Evolutionary conservation across 2,329 filamentous ascomycete genomes (phyloP).

Genomic region (Cladosporium oxysporum): DNA sequence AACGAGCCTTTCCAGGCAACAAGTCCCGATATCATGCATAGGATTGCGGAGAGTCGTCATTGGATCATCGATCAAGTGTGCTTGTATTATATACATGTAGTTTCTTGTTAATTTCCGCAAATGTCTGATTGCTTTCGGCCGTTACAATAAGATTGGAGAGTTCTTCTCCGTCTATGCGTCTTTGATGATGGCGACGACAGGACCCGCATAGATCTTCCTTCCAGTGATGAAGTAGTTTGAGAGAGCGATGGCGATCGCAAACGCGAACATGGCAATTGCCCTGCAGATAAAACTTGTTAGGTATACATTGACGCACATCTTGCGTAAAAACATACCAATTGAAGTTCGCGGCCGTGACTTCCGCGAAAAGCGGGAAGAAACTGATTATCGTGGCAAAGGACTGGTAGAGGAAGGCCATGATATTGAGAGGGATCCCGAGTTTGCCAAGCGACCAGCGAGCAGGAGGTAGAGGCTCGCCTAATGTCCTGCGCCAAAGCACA

Average conservation of each 20-base stretch:
- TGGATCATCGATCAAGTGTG: neutral
- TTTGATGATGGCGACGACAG: constrained; percentile 15
- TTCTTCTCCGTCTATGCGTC: neutral
- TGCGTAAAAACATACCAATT: constrained; percentile 20
- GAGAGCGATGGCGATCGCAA: constrained; percentile 21
- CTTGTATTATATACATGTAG: too few relatives aligned
- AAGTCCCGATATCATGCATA: too few relatives aligned
- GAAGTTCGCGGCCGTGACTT: constrained; percentile 22
- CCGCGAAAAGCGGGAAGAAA: constrained; percentile 25
- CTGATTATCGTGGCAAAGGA: constrained; percentile 19
- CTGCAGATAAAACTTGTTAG: neutral
- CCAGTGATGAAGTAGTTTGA: constrained; percentile 22
- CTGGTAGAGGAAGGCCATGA: constrained; percentile 35
- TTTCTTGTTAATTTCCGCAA: too few relatives aligned
- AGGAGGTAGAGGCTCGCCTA: constrained; percentile 23
- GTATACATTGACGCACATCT: neutral
- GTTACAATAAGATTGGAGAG: neutral
- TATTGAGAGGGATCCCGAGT: constrained; percentile 24
- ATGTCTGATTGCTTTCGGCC: too few relatives aligned
- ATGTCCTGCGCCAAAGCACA: constrained; percentile 3
- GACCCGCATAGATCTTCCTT: constrained; percentile 22
- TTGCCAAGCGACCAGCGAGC: constrained; percentile 30
- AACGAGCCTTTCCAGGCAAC: too few relatives aligned
- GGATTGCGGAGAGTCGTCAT: neutral
- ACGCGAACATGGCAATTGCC: constrained; percentile 25